phyloP scores from a whole-genome alignment of 2,329 filamentous ascomycete species.

The Akanthomyces lecanii region DNA sequence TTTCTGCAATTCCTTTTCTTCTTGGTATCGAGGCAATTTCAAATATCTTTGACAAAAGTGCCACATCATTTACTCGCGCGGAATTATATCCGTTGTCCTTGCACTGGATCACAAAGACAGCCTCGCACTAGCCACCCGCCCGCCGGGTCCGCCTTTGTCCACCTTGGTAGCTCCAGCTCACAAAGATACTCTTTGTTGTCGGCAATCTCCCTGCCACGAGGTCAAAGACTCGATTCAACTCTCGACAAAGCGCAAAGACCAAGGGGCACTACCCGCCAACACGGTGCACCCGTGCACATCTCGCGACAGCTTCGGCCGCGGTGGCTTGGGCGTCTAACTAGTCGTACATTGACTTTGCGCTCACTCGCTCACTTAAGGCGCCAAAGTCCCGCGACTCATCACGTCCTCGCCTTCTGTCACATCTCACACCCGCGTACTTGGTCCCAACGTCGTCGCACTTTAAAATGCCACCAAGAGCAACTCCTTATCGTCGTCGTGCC shows the following conservation, averaged over 20 bases:
- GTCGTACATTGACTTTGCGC: background rate
- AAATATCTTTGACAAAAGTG: background rate
- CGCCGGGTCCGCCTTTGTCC: slow-evolving; percentile 9
- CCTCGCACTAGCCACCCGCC: slow-evolving; percentile 3
- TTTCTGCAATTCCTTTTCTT: background rate
- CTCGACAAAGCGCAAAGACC: slow-evolving; percentile 13
- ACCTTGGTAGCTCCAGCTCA: slow-evolving; percentile 15
- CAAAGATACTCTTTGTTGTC: slow-evolving; percentile 26
- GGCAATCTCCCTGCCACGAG: slow-evolving; percentile 7
- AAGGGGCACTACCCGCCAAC: background rate
- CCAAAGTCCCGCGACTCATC: background rate
- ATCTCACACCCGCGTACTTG: background rate
- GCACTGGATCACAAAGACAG: background rate
- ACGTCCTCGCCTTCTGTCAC: background rate
- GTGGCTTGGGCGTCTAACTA: slow-evolving; percentile 1
- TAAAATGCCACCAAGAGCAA: slow-evolving; percentile 21
- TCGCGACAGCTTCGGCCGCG: slow-evolving; percentile 2
- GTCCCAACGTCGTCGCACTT: background rate
- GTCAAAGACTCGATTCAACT: slow-evolving; percentile 9
- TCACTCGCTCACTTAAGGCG: slow-evolving; percentile 10
- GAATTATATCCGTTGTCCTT: background rate
- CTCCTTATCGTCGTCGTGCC: slow-evolving; percentile 6
- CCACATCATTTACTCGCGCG: background rate
- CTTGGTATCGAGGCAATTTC: background rate
- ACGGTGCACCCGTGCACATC: background rate